phyloP scores from a whole-genome alignment of 331 rosid species.

The Pyrus hybrid region DNA sequence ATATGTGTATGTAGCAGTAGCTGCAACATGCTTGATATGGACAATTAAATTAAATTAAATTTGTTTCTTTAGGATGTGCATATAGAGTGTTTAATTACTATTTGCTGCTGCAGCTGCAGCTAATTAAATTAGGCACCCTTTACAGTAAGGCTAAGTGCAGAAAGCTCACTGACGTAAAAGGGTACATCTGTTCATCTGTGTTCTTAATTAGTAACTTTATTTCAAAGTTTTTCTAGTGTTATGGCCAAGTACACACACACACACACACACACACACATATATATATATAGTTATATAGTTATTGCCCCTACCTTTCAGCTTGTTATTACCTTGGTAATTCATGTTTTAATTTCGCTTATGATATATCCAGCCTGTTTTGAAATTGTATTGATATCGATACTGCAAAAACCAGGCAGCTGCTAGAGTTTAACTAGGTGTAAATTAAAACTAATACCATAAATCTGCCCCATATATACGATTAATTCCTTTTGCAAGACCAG shows the following conservation, averaged over 20 bases:
- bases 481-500: neutral
- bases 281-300: neutral
- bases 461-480: neutral
- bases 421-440: neutral
- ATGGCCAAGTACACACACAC: neutral
- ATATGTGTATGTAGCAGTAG: neutral
- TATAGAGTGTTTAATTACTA: neutral
- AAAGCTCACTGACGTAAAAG: constrained; percentile 40
- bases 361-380: neutral
- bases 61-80: constrained; percentile 7
- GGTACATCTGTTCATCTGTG: constrained; percentile 19
- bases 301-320: neutral
- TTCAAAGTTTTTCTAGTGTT: neutral
- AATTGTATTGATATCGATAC: neutral
- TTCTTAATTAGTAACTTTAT: neutral
- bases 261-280: no score
- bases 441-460: neutral
- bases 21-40: neutral
- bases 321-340: neutral
- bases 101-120: constrained; percentile 33
- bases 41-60: neutral
- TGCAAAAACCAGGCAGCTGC: neutral
- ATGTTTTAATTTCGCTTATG: neutral
- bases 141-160: constrained; percentile 44
- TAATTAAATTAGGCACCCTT: constrained; percentile 48